Percentiles rank a stretch among this genome's conserved stretches.
phyloP scores from a whole-genome alignment of 768 basidiomycete species.

The Hygrocybe coccinea region DNA sequence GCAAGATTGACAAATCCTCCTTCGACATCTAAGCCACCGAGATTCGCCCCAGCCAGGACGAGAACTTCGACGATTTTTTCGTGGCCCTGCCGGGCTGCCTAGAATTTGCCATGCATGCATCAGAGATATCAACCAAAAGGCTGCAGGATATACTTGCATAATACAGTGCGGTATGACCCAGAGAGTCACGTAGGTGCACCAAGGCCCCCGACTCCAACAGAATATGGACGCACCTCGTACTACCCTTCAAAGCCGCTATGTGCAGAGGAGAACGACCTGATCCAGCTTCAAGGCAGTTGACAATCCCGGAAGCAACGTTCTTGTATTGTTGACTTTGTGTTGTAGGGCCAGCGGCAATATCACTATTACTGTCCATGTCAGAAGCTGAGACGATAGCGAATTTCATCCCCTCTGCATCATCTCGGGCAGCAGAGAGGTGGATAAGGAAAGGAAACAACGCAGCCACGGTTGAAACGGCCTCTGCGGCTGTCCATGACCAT shows the following conservation, averaged over 20 bases:
- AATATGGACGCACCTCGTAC: slow-evolving; percentile 37
- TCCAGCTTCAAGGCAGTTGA: slow-evolving; percentile 66
- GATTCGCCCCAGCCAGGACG: slow-evolving; percentile 66
- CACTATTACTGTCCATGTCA: slow-evolving; percentile 15
- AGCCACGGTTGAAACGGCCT: slow-evolving; percentile 63
- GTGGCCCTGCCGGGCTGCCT: slow-evolving; percentile 76
- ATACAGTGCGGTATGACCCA: slow-evolving; percentile 82
- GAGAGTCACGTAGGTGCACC: slow-evolving; percentile 72
- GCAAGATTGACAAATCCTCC: slow-evolving; percentile 54
- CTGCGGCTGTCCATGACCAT: slow-evolving; percentile 76
- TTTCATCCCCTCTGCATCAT: slow-evolving; percentile 58
- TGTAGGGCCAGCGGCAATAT: slow-evolving; percentile 21
- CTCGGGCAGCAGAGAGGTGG: slow-evolving; percentile 69
- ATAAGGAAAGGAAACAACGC: slow-evolving; percentile 73
- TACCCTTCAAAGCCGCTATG: slow-evolving; percentile 69
- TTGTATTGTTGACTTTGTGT: slow-evolving; percentile 29
- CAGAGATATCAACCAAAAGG: neutral
- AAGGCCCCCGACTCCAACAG: slow-evolving; percentile 71
- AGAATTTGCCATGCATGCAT: neutral
- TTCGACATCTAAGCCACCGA: slow-evolving; percentile 68
- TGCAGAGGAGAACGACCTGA: slow-evolving; percentile 77
- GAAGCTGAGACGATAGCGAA: slow-evolving; percentile 50
- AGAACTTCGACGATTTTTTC: slow-evolving; percentile 56
- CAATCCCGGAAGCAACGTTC: slow-evolving; percentile 60
- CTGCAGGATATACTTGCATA: slow-evolving; percentile 46